A percentile compares a stretch with the other conserved stretches of the same genome.
Evolutionary conservation across 352 stramenopile genomes (phyloP).

Genomic region (Phytopythium oedochilum): DNA sequence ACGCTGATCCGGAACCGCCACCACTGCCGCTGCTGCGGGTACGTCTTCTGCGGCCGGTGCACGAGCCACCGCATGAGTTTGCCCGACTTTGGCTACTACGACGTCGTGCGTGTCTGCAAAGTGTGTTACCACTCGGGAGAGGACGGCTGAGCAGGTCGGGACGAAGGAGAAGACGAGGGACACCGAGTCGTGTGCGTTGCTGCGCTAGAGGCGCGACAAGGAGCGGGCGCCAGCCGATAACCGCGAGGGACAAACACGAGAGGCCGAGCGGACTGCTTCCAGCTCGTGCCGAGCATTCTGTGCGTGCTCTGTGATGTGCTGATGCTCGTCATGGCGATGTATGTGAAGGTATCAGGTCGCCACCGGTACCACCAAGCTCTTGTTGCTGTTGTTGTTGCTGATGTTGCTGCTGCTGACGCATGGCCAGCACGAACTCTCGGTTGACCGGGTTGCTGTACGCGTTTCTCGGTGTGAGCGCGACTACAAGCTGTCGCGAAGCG

Average conservation of each 20-base stretch:
- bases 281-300: background rate
- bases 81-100: constrained; percentile 85
- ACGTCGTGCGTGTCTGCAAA: constrained; percentile 78
- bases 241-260: background rate
- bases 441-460: constrained; percentile 33
- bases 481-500: constrained; percentile 23
- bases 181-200: background rate
- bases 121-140: constrained; percentile 79
- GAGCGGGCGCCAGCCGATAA: background rate
- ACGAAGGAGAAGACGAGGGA: background rate
- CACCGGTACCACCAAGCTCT: background rate
- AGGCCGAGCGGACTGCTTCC: background rate
- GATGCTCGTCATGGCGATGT: background rate
- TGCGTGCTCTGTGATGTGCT: background rate
- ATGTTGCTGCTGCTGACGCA: background rate
- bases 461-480: constrained; percentile 40
- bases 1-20: constrained; percentile 75
- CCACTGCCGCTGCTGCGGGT: constrained; percentile 81
- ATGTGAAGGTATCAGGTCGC: background rate
- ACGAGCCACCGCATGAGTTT: constrained; percentile 84
- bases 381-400: background rate
- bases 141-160: constrained; percentile 25
- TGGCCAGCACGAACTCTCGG: constrained; percentile 30
- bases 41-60: constrained; percentile 79
- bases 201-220: background rate